phyloP scores from a whole-genome alignment of 2,329 filamentous ascomycete species.

The Fusarium chlamydosporum region DNA sequence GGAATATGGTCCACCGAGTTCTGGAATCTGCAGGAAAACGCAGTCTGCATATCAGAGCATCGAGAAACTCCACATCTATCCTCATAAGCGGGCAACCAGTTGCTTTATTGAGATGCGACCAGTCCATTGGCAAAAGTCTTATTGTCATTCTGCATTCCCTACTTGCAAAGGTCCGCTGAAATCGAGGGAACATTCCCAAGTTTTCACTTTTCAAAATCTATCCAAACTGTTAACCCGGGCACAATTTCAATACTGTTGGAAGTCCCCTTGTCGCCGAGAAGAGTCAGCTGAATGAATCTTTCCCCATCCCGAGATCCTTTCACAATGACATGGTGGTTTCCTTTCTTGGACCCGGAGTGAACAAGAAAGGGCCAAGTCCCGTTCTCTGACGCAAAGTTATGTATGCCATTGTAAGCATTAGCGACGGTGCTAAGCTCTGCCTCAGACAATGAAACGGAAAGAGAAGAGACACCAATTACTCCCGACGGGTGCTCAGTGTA shows the following conservation, averaged over 20 bases:
- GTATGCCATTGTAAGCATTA: slow-evolving; percentile 27
- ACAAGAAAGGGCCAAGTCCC: slow-evolving; percentile 21
- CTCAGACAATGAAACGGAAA: slow-evolving; percentile 2
- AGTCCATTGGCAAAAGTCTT: no score
- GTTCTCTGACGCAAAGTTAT: background rate
- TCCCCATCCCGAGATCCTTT: background rate
- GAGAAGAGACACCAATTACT: slow-evolving; percentile 1
- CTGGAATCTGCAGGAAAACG: background rate
- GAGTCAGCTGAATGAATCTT: background rate
- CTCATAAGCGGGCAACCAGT: background rate
- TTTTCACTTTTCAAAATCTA: slow-evolving; percentile 1
- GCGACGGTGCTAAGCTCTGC: slow-evolving; percentile 3
- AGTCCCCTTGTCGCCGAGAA: slow-evolving; percentile 4
- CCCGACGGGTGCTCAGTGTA: slow-evolving; percentile 30
- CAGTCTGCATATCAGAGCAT: no score
- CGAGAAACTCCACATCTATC: background rate
- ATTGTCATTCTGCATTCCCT: no score
- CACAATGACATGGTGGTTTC: slow-evolving; percentile 12
- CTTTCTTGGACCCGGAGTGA: slow-evolving; percentile 18
- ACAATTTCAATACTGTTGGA: slow-evolving; percentile 19
- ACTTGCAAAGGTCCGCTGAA: no score
- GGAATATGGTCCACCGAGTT: background rate
- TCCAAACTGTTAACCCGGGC: slow-evolving; percentile 13
- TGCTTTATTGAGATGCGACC: no score
- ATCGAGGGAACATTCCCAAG: no score